Evolutionary conservation across 176 grass and related monocot species (phyloP).

Genomic region (Themeda triandra): DNA sequence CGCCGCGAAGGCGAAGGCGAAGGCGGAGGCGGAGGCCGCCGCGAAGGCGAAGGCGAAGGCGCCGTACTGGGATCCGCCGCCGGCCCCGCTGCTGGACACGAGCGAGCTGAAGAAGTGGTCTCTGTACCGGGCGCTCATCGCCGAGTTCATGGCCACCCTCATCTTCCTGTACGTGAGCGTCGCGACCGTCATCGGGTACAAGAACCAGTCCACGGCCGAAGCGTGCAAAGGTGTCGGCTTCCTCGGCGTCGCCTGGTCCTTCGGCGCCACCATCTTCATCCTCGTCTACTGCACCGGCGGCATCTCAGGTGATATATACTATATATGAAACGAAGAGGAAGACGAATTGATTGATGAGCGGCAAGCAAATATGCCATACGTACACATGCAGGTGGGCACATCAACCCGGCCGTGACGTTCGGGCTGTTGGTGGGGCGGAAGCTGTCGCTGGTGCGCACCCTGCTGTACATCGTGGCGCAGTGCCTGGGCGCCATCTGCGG

Average conservation of each 20-base stretch:
- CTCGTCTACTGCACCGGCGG: constrained; percentile 81
- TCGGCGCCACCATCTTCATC: constrained; percentile 85
- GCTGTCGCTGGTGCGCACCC: constrained; percentile 54
- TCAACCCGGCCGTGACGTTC: constrained; percentile 88
- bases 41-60: no score
- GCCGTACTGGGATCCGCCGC: constrained; percentile 54
- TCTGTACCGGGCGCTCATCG: constrained; percentile 72
- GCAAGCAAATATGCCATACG: no score
- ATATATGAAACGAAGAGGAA: neutral
- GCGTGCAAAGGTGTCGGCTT: constrained; percentile 54
- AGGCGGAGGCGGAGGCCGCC: no score
- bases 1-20: no score
- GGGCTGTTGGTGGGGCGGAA: constrained; percentile 62
- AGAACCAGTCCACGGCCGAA: constrained; percentile 3
- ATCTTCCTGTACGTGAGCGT: constrained; percentile 87
- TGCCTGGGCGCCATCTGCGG: constrained; percentile 87
- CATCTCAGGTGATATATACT: constrained; percentile 38
- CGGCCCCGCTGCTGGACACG: constrained; percentile 42
- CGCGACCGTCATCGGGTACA: constrained; percentile 88
- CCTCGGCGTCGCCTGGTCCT: constrained; percentile 84
- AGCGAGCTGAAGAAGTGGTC: constrained; percentile 67
- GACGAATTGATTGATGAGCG: neutral
- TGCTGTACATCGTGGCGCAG: constrained; percentile 72
- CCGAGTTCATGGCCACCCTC: constrained; percentile 80
- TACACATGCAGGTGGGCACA: constrained; percentile 55